phyloP scores from a whole-genome alignment of 2,329 filamentous ascomycete species.

The Pseudocercospora pini-densiflorae region DNA sequence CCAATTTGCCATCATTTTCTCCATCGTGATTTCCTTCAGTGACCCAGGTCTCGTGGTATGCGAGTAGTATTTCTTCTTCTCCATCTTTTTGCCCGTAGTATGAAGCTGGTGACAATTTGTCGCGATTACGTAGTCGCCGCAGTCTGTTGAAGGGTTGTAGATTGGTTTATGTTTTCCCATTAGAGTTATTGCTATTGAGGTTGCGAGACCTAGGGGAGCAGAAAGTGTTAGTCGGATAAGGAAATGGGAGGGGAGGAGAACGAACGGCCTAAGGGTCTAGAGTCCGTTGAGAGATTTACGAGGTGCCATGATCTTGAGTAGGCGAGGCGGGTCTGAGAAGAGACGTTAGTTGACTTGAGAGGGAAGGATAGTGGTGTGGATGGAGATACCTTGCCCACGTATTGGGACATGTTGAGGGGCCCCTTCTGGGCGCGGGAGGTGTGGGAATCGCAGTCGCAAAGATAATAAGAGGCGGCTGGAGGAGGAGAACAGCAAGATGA shows the following conservation, averaged over 20 bases:
- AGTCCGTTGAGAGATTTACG: slow-evolving; percentile 70
- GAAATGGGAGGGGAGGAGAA: too few relatives aligned
- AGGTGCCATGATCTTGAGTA: slow-evolving; percentile 97
- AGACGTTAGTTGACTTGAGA: background rate
- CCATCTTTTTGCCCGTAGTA: slow-evolving; percentile 88
- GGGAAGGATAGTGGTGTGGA: background rate
- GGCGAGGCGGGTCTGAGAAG: slow-evolving; percentile 81
- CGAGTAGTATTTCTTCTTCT: slow-evolving; percentile 94
- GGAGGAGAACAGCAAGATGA: too few relatives aligned
- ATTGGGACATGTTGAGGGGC: slow-evolving; percentile 71
- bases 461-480: too few relatives aligned
- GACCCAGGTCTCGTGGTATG: slow-evolving; percentile 90
- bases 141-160: slow-evolving; percentile 96
- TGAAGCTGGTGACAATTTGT: slow-evolving; percentile 85
- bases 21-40: slow-evolving; percentile 89
- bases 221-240: background rate
- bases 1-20: slow-evolving; percentile 90
- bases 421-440: background rate
- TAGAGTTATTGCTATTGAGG: slow-evolving; percentile 80
- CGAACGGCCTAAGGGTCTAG: slow-evolving; percentile 78
- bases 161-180: slow-evolving; percentile 99
- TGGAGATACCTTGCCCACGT: slow-evolving; percentile 68
- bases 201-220: slow-evolving; percentile 61
- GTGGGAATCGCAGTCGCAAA: slow-evolving; percentile 4
- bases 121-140: slow-evolving; percentile 92